A percentile compares a stretch with the other conserved stretches of the same genome.
Evolutionary conservation across 2,329 filamentous ascomycete genomes (phyloP).

Genomic region (Fusarium dlaminii): DNA sequence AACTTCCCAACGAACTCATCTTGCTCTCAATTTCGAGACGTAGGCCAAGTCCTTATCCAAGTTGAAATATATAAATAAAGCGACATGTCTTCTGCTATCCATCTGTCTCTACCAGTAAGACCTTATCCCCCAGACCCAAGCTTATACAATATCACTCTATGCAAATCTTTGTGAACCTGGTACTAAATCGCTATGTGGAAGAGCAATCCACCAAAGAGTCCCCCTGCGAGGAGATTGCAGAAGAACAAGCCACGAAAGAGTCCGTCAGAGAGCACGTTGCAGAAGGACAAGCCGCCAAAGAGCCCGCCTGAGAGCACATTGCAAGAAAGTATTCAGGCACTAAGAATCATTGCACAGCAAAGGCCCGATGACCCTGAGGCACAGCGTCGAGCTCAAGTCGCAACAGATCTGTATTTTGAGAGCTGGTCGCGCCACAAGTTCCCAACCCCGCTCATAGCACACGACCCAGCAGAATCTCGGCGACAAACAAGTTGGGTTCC

Average conservation of each 20-base stretch:
- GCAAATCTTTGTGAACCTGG: neutral
- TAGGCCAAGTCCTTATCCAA: fast-evolving
- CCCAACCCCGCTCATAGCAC: neutral
- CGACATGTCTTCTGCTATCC: neutral
- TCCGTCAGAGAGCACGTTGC: neutral
- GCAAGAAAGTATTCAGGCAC: neutral
- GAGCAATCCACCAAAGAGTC: too few relatives aligned
- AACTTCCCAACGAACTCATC: neutral
- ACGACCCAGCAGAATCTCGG: neutral
- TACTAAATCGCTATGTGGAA: too few relatives aligned
- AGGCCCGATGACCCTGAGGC: conserved; percentile 6
- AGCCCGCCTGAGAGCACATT: neutral
- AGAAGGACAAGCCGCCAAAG: neutral
- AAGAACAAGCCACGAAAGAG: too few relatives aligned
- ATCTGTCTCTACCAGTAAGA: neutral
- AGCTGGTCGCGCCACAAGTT: neutral
- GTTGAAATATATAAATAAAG: neutral
- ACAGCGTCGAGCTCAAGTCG: conserved; percentile 3
- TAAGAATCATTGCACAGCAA: neutral
- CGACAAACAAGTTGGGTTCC: fast-evolving
- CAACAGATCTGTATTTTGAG: neutral
- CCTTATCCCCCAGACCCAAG: neutral
- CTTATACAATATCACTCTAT: neutral
- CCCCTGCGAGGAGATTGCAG: too few relatives aligned
- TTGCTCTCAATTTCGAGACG: neutral